Percentiles rank a stretch among this genome's conserved stretches.
These are phyloP conservation scores for Calocera viscosa DNA, from an alignment of 768 basidiomycete genomes.

Conservation along the genomic window DNA sequence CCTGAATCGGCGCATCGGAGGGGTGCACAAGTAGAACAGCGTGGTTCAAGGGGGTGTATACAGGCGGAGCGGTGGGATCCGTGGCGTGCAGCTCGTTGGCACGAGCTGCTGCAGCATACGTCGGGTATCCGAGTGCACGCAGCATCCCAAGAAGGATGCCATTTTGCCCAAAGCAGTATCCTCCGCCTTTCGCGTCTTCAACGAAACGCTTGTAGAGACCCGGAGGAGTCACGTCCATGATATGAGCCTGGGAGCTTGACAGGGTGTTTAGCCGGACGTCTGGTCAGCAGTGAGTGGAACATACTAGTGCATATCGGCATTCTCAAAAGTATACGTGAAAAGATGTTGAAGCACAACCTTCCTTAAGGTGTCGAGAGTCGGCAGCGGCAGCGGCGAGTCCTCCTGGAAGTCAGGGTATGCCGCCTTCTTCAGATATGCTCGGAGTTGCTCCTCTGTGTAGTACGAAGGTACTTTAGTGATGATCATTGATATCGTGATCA, in stretches of 20 bases:
- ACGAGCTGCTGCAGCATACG: background rate
- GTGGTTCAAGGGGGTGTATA: background rate
- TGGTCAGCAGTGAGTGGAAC: background rate
- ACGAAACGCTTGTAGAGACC: background rate
- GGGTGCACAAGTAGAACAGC: background rate
- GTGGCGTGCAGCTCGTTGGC: background rate
- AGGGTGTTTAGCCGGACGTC: background rate
- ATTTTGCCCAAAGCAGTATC: background rate
- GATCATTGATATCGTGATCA: background rate
- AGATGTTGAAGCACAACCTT: background rate
- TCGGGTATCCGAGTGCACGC: background rate
- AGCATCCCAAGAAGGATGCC: background rate
- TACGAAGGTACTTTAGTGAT: constrained; percentile 1
- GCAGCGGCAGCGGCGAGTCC: background rate
- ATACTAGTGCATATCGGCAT: constrained; percentile 6
- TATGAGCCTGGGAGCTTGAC: background rate
- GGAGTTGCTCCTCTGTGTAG: constrained; percentile 1
- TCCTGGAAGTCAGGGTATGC: background rate
- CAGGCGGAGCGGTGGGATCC: background rate
- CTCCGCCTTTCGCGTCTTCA: background rate
- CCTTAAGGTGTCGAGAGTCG: background rate
- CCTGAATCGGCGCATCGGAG: background rate
- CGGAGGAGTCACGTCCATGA: background rate
- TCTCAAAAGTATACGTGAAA: background rate
- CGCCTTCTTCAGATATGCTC: background rate